Evolutionary conservation across 2,329 filamentous ascomycete genomes (phyloP), one percentile per base, ranked within the genome.

Genomic region (Venturia aucupariae): DNA sequence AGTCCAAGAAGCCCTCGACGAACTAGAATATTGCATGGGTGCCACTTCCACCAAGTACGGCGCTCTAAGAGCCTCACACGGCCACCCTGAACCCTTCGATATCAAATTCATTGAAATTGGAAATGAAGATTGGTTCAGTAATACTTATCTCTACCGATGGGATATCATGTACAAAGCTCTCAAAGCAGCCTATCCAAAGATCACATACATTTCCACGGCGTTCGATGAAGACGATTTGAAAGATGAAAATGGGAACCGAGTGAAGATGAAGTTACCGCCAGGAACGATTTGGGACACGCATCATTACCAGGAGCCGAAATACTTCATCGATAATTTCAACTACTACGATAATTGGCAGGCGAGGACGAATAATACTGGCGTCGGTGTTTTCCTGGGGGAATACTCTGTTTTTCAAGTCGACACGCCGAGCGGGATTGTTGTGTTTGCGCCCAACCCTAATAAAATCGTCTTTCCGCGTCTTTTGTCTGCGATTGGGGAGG

Each of bases 401-500:
- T 75, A 75, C 42, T 73, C 74, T 19, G 71, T 71, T 3, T 70
- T 68, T 2, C 72, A 74, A 54, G 68, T 70, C 39, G 73, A 74
- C 64, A 72, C 71, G 15, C 72, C 66, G 0, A 66, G 4, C 42
- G 64, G 7, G 61, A 73, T 4, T 1, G 38, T 65, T 24, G 60
- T 65, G 59, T 67, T 48, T 57, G 60, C 60, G 19, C 65, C 64
- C 19, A 38, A 68, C 38, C 55, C 64, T 6, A 39, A 54, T 22
- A 54, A 38, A 22, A 22, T 65, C 13, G 10, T 15, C 68, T 75
- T 44, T 63, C 68, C 68, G 4, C 65, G 70, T 70, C 72, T 74
- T 84, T 82, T 83, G 61, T 85, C 84, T 32, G 78, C 82, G 10
- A 83, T 89, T 2, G 81, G 81, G 17, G 86, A 89, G 71, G 86